Evolutionary conservation across 2,329 filamentous ascomycete species (phyloP), one percentile per base, ranked within the genome.

Genomic region (Penicillium sp.): DNA sequence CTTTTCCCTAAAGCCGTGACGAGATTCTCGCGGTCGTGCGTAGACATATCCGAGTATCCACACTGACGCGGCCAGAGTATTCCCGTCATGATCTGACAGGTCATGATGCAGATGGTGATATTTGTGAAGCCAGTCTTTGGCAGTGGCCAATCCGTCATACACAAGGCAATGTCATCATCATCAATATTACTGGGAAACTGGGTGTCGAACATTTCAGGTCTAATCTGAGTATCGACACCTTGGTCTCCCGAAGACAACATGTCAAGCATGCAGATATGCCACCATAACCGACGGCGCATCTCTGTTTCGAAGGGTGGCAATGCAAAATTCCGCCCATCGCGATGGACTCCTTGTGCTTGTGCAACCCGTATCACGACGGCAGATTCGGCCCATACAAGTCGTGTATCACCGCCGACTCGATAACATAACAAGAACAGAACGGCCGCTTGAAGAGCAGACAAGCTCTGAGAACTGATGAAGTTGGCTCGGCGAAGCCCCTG

Each of bases 221-320:
- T 29, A n/a, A 67, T 61, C 34, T 62, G 57, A 1, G 56, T 59
- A 42, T 64, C 62, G 0, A 53, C 53, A 0, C 53, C 61, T 32
- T 65, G 55, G 12, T 66, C 62, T 42, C 63, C 57, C 5, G 60
- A 61, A n/a, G 46, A 55, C 17, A 58, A 57, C 46, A 61, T 56
- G 21, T 67, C 64, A 4, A 67, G 49, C 4, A 60, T 51, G 32
- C 61, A 59, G 3, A 67, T 54, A 45, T 62, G 55, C 61, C 61
- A 66, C 62, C 63, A 65, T 7, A 65, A 29, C 7, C 61, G 53
- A 22, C 63, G 60, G 4, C 61, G 58, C 29, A 65, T 60, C 34
- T 65, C 63, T 4, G 49, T 52, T 1, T 62, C 54, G 10, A 63
- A 64, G 0, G 50, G 51, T 10, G 33, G 38, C 6, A 55, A 17